Percentiles rank a stretch among this genome's conserved stretches.
phyloP scores from a whole-genome alignment of 148 eudicot species.

The Spergularia marina region DNA sequence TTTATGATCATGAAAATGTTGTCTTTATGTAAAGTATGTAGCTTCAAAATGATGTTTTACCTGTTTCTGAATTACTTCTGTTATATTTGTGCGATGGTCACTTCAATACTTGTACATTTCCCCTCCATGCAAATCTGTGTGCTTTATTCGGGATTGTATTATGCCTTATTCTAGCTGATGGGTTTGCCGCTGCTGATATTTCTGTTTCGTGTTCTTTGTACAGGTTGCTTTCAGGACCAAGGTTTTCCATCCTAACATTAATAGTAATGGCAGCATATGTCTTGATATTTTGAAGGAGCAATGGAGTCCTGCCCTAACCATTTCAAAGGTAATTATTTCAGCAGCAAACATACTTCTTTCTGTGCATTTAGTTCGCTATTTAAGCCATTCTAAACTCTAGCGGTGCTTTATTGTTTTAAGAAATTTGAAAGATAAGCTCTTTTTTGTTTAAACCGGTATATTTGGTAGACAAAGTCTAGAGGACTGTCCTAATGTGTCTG shows the following conservation, averaged over 20 bases:
- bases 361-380: background rate
- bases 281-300: constrained; percentile 60
- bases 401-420: background rate
- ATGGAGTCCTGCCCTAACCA: constrained; percentile 54
- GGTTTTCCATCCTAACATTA: constrained; percentile 52
- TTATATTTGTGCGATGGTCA: background rate
- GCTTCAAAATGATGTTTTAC: background rate
- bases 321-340: constrained; percentile 43
- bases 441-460: background rate
- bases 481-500: background rate
- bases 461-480: background rate
- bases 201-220: background rate
- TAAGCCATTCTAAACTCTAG: background rate
- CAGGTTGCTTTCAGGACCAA: constrained; percentile 54
- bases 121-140: background rate
- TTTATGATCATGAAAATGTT: no score
- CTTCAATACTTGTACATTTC: background rate
- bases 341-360: background rate
- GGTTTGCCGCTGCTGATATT: background rate
- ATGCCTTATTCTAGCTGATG: background rate
- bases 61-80: background rate
- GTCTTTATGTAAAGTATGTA: background rate
- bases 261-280: constrained; percentile 56
- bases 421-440: background rate
- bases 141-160: background rate